A percentile compares a stretch with the other conserved stretches of the same genome.
Conservation (phyloP, 257 asterid genomes). For the Scutellaria minor region DNA sequence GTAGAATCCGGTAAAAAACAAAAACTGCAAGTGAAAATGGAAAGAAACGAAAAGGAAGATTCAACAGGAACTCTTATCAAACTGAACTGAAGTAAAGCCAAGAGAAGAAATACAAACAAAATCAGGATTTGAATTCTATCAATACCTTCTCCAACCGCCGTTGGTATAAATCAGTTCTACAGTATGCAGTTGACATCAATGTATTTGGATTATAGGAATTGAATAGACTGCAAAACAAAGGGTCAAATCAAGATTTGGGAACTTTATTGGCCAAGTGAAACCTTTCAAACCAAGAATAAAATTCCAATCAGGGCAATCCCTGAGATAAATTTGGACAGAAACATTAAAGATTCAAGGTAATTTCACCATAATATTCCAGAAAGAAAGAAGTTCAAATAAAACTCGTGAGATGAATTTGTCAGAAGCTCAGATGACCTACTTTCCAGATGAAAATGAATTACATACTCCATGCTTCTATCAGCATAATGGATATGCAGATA, state of each 20-base stretch:
- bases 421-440: constrained; percentile 14
- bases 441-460: background rate
- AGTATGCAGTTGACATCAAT: constrained; percentile 89
- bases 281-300: constrained; percentile 16
- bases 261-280: background rate
- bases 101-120: constrained; percentile 18
- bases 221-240: constrained; percentile 73
- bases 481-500: background rate
- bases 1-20: background rate
- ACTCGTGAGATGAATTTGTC: background rate
- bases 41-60: constrained; percentile 8
- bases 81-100: constrained; percentile 27
- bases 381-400: background rate
- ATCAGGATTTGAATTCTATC: constrained; percentile 23
- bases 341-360: constrained; percentile 20
- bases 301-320: constrained; percentile 21
- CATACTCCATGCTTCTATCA: constrained; percentile 1
- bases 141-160: constrained; percentile 74
- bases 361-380: background rate
- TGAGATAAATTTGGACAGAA: constrained; percentile 21
- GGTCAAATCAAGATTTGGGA: constrained; percentile 27
- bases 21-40: background rate
- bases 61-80: constrained; percentile 13
- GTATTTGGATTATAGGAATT: constrained; percentile 74
- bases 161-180: constrained; percentile 80